Evolutionary conservation across 768 basidiomycete species (phyloP).

Genomic region (Xerocomellus chrysenteron): DNA sequence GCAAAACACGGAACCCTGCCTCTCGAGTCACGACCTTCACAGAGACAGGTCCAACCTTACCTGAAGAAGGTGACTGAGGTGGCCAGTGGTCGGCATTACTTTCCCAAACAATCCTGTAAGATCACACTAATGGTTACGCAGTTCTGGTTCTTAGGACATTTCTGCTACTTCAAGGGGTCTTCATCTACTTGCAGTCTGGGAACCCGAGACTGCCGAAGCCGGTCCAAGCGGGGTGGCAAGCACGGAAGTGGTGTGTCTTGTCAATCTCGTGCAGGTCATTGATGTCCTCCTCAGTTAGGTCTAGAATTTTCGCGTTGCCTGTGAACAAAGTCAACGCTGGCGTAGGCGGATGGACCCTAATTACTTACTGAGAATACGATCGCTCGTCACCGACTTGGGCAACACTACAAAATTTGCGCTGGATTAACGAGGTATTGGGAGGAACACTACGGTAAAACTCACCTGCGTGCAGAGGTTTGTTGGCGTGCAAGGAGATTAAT

Average conservation of each 20-base stretch:
- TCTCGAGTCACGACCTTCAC: not conserved
- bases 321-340: not conserved
- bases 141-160: not conserved
- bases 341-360: not conserved
- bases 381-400: too few species aligned
- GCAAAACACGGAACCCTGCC: not conserved
- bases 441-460: too few species aligned
- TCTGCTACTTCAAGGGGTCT: slow-evolving; percentile 2
- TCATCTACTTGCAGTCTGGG: slow-evolving; percentile 46
- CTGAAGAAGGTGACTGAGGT: slow-evolving; percentile 3
- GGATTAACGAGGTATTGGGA: too few species aligned
- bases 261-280: slow-evolving; percentile 52
- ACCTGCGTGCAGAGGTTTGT: too few species aligned
- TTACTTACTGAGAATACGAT: too few species aligned
- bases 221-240: slow-evolving; percentile 63
- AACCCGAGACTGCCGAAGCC: slow-evolving; percentile 64
- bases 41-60: slow-evolving; percentile 4
- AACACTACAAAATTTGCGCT: too few species aligned
- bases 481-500: too few species aligned
- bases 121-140: not conserved
- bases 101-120: not conserved
- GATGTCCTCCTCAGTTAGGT: slow-evolving; percentile 51
- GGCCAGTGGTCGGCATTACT: not conserved
- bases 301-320: slow-evolving; percentile 9
- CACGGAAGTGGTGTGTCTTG: slow-evolving; percentile 62